Evolutionary conservation across 495 filamentous ascomycete species (phyloP).

Genomic region (Penicillium arizonense): DNA sequence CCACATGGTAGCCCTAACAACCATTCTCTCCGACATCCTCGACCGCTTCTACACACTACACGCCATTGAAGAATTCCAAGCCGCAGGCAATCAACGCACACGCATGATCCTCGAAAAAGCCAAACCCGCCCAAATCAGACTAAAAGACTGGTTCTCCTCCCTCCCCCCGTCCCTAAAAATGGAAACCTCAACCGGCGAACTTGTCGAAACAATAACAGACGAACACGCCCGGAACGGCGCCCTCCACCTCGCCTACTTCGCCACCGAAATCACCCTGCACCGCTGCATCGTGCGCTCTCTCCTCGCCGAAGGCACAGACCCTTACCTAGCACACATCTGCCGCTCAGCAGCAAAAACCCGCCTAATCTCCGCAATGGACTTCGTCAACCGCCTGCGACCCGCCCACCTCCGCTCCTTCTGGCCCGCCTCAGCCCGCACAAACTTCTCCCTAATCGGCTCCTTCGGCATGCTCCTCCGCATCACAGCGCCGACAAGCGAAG

Average conservation of each 20-base stretch:
- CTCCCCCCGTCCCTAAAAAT: constrained; percentile 53
- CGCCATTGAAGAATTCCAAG: constrained; percentile 52
- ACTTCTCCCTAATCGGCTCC: constrained; percentile 55
- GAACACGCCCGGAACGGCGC: constrained; percentile 48
- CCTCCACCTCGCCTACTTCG: constrained; percentile 61
- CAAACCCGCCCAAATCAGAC: constrained; percentile 57
- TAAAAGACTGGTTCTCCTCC: constrained; percentile 58
- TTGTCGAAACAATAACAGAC: constrained; percentile 40
- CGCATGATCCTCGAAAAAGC: constrained; percentile 57
- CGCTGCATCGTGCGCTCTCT: constrained; percentile 58
- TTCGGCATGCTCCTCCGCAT: constrained; percentile 75
- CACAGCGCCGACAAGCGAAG: constrained; percentile 80
- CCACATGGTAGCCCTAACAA: constrained; percentile 58
- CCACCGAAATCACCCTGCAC: constrained; percentile 61
- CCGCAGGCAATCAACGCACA: constrained; percentile 48
- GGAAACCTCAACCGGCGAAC: constrained; percentile 44
- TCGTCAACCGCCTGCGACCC: constrained; percentile 55
- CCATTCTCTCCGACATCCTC: constrained; percentile 60
- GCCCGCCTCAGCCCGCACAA: constrained; percentile 52
- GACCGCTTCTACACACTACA: constrained; percentile 60
- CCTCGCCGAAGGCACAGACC: constrained; percentile 40
- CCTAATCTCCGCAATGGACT: constrained; percentile 57
- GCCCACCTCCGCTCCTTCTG: constrained; percentile 55
- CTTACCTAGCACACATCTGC: constrained; percentile 83
- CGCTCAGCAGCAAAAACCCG: constrained; percentile 73